Conservation (phyloP, 148 eudicot genomes). For the Rhododendron simsii region DNA sequence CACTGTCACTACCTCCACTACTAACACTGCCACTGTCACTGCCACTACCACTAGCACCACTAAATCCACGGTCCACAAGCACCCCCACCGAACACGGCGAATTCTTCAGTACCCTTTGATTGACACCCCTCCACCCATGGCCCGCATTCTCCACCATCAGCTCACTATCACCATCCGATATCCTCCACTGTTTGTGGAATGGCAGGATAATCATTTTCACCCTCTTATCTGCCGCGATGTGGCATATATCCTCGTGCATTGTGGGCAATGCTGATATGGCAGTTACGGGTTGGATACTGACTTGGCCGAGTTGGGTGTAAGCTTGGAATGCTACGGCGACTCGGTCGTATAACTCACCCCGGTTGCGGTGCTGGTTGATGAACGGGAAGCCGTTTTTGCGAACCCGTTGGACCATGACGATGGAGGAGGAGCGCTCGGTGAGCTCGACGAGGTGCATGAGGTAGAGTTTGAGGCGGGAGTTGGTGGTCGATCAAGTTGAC, state of each 20-base stretch:
- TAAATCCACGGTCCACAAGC: slow-evolving; percentile 49
- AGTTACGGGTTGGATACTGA: slow-evolving; percentile 34
- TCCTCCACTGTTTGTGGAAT: slow-evolving; percentile 48
- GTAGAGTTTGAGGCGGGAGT: slow-evolving; percentile 39
- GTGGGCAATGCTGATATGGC: slow-evolving; percentile 40
- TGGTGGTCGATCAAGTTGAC: slow-evolving; percentile 28
- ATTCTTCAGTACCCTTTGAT: slow-evolving; percentile 41
- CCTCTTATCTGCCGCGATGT: slow-evolving; percentile 40
- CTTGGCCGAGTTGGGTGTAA: slow-evolving; percentile 31
- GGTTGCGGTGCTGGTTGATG: slow-evolving; percentile 15
- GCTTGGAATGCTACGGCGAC: slow-evolving; percentile 35
- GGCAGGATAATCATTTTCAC: slow-evolving; percentile 46
- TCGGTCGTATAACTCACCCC: slow-evolving; percentile 27
- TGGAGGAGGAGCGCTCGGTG: slow-evolving; percentile 65
- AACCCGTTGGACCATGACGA: slow-evolving; percentile 44
- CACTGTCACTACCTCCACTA: neutral
- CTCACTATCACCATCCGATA: neutral
- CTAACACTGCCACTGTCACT: neutral
- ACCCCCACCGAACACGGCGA: slow-evolving; percentile 59
- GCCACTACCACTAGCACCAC: slow-evolving; percentile 7
- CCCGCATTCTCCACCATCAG: slow-evolving; percentile 39
- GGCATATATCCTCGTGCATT: slow-evolving; percentile 65
- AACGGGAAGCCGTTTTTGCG: slow-evolving; percentile 54
- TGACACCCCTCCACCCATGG: slow-evolving; percentile 52
- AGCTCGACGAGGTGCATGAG: slow-evolving; percentile 58